These are phyloP conservation scores for Exophiala bonariae DNA, from an alignment of 2,329 filamentous ascomycete genomes.

Conservation along the genomic window DNA sequence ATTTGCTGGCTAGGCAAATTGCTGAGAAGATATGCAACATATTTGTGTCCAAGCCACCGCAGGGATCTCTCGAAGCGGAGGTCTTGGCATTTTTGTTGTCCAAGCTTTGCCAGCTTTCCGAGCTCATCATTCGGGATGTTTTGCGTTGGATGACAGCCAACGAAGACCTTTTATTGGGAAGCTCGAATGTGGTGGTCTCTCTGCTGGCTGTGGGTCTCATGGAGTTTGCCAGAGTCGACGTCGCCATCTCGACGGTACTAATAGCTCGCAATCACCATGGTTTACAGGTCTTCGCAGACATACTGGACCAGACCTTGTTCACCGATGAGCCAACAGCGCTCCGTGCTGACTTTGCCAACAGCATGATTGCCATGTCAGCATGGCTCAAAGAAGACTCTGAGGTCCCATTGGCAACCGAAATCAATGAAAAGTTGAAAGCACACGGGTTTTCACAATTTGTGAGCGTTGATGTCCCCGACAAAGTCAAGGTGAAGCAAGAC, in stretches of 20 bases:
- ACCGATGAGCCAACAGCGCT: constrained; percentile 75
- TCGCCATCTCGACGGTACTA: constrained; percentile 71
- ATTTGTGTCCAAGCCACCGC: constrained; percentile 54
- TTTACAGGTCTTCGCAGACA: constrained; percentile 74
- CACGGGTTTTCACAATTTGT: constrained; percentile 57
- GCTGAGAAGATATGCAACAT: constrained; percentile 58
- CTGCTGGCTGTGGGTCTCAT: constrained; percentile 61
- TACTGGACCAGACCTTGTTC: constrained; percentile 77
- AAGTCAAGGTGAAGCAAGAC: constrained; percentile 64
- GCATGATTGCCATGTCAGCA: constrained; percentile 74
- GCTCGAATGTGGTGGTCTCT: constrained; percentile 60
- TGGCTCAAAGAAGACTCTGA: constrained; percentile 77
- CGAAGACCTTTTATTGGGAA: constrained; percentile 63
- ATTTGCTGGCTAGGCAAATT: constrained; percentile 55
- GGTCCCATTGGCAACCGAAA: constrained; percentile 64
- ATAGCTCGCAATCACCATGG: constrained; percentile 69
- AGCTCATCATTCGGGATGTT: constrained; percentile 45
- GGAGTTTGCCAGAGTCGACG: constrained; percentile 66
- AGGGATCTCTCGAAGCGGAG: constrained; percentile 61
- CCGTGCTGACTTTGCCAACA: constrained; percentile 81
- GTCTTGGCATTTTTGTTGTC: constrained; percentile 62
- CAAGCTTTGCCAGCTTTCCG: constrained; percentile 59
- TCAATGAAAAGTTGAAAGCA: constrained; percentile 66
- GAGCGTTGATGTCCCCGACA: constrained; percentile 56
- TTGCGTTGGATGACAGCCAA: constrained; percentile 50